phyloP scores from a whole-genome alignment of 495 filamentous ascomycete genomes.

The Neurospora sp. region DNA sequence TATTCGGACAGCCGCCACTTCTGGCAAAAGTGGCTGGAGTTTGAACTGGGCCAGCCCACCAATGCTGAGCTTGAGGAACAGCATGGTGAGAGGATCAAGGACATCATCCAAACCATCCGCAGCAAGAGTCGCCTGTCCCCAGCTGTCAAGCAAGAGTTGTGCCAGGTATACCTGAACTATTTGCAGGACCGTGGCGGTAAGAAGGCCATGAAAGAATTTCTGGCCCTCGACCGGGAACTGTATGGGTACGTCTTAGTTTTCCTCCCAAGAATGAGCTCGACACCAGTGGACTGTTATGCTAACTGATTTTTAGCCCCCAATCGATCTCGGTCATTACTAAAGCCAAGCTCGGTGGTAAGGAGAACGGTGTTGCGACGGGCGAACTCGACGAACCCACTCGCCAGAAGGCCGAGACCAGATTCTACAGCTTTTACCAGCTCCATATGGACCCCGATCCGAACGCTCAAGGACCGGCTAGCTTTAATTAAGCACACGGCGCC shows the following conservation, averaged over 20 bases:
- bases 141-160: conserved; percentile 62
- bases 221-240: conserved; percentile 74
- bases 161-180: conserved; percentile 72
- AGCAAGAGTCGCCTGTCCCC: conserved; percentile 62
- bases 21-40: conserved; percentile 81
- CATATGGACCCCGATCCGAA: conserved; percentile 39
- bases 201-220: conserved; percentile 75
- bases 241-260: conserved; percentile 53
- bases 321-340: conserved; percentile 33
- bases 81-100: conserved; percentile 65
- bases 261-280: neutral
- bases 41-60: conserved; percentile 84
- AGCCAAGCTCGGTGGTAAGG: conserved; percentile 39
- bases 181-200: conserved; percentile 76
- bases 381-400: conserved; percentile 55
- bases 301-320: conserved; percentile 28
- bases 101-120: conserved; percentile 69
- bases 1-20: conserved; percentile 84
- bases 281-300: neutral
- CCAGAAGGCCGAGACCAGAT: conserved; percentile 51
- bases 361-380: conserved; percentile 47
- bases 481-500: conserved; percentile 19
- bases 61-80: conserved; percentile 50
- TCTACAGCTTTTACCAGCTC: conserved; percentile 56
- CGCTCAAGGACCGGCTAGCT: conserved; percentile 30